These are phyloP conservation scores for Naganishia vaughanmartiniae DNA, from an alignment of 768 basidiomycete species.

Conservation along the genomic window DNA sequence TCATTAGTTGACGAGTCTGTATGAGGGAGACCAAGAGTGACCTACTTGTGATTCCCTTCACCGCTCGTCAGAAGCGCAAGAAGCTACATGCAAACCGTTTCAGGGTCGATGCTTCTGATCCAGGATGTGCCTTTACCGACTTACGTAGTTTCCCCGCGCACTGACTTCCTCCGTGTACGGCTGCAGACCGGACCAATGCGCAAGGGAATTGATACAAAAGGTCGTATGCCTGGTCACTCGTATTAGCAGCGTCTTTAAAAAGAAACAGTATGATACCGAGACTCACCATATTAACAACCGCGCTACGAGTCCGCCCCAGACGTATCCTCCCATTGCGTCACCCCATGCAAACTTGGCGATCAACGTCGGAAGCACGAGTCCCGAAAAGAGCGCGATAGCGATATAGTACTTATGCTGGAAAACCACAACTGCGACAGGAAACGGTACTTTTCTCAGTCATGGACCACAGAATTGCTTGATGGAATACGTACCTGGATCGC, in stretches of 20 bases:
- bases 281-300: constrained; percentile 60
- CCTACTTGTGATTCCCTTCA: constrained; percentile 70
- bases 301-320: constrained; percentile 70
- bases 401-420: constrained; percentile 71
- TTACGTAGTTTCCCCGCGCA: constrained; percentile 69
- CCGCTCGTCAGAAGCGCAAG: constrained; percentile 69
- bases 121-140: constrained; percentile 34
- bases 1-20: not conserved
- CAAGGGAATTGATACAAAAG: constrained; percentile 56
- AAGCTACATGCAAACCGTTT: constrained; percentile 54
- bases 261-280: constrained; percentile 49
- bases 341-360: constrained; percentile 60
- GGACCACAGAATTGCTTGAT: not conserved
- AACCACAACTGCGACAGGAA: constrained; percentile 60
- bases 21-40: not conserved
- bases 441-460: no score
- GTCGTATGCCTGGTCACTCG: constrained; percentile 44
- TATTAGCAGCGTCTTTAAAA: constrained; percentile 56
- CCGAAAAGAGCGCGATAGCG: constrained; percentile 62
- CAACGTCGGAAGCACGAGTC: constrained; percentile 61
- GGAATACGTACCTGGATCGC: constrained; percentile 62
- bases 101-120: not conserved
- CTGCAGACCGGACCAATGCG: constrained; percentile 78
- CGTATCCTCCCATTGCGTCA: constrained; percentile 66
- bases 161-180: constrained; percentile 78